Conservation (phyloP, 2,329 filamentous ascomycete species). For the Trichoderma brevicompactum region DNA sequence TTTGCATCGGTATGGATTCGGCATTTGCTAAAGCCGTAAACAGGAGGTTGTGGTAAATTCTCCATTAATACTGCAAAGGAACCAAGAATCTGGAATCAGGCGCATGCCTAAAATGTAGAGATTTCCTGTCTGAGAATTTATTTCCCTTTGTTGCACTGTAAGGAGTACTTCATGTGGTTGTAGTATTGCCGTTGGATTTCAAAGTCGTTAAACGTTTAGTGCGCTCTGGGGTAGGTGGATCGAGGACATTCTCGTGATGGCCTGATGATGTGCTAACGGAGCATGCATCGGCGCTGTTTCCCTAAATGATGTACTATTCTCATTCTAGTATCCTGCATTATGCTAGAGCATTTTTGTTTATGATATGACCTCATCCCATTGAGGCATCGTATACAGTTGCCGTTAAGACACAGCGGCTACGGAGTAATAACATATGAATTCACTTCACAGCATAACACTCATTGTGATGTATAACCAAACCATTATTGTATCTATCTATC, state of each 20-base stretch:
- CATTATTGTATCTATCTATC: background rate
- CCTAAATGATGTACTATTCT: background rate
- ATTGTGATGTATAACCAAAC: background rate
- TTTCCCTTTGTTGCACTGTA: no score
- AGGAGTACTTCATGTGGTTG: no score
- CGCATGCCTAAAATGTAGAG: no score
- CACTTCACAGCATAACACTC: background rate
- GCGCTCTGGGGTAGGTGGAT: background rate
- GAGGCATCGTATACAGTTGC: background rate
- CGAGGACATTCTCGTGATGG: slow-evolving; percentile 7
- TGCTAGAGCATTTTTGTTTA: background rate
- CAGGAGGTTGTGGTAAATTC: background rate
- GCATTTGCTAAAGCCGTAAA: background rate
- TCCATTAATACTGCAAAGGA: background rate
- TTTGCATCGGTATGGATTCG: background rate
- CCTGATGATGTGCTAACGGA: background rate
- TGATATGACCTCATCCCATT: background rate
- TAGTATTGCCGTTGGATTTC: background rate
- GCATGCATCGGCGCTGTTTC: slow-evolving; percentile 13
- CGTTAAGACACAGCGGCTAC: background rate
- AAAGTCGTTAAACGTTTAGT: background rate
- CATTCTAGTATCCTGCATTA: background rate
- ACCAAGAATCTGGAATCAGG: background rate
- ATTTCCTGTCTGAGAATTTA: no score
- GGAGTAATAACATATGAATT: background rate